Percentiles rank a stretch among this genome's conserved stretches.
Conservation (phyloP, 768 basidiomycete species). For the Porpolomopsis calyptriformis region DNA sequence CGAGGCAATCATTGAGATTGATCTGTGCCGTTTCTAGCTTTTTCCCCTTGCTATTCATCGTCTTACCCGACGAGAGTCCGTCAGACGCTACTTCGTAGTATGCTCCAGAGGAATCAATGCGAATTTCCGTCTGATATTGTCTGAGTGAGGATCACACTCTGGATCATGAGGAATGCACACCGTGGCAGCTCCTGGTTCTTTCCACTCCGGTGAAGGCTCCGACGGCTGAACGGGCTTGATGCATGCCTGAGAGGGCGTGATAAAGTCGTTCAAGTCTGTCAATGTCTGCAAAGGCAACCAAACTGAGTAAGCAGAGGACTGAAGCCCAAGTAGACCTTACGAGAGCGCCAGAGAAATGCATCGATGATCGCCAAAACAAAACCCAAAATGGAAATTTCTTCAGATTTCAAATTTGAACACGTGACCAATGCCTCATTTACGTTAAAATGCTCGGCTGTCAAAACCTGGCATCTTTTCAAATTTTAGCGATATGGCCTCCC, state of each 20-base stretch:
- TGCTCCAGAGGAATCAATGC: constrained; percentile 70
- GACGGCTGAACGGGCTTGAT: constrained; percentile 79
- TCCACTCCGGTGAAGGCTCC: constrained; percentile 22
- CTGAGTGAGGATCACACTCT: background rate
- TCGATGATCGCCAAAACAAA: too few relatives aligned
- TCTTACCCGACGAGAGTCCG: constrained; percentile 10
- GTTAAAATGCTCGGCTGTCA: too few relatives aligned
- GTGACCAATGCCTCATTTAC: too few relatives aligned
- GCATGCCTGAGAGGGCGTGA: constrained; percentile 92
- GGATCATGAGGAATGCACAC: constrained; percentile 17
- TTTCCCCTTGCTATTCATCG: constrained; percentile 23
- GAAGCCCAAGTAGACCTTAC: constrained; percentile 32
- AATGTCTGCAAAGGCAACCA: constrained; percentile 46
- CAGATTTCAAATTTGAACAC: too few relatives aligned
- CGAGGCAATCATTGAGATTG: constrained; percentile 93
- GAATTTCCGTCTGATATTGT: constrained; percentile 71
- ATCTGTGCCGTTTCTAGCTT: constrained; percentile 92
- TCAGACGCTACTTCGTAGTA: constrained; percentile 73
- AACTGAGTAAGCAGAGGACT: constrained; percentile 1
- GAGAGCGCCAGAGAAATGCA: constrained; percentile 84
- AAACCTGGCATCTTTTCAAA: too few relatives aligned
- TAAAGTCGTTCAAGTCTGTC: constrained; percentile 94
- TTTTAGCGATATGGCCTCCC: too few relatives aligned
- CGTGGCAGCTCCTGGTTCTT: constrained; percentile 26
- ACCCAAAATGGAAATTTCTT: too few relatives aligned